Percentiles rank a stretch among this genome's conserved stretches.
Conservation (phyloP, 768 basidiomycete species). For the Flagelloscypha sp. region DNA sequence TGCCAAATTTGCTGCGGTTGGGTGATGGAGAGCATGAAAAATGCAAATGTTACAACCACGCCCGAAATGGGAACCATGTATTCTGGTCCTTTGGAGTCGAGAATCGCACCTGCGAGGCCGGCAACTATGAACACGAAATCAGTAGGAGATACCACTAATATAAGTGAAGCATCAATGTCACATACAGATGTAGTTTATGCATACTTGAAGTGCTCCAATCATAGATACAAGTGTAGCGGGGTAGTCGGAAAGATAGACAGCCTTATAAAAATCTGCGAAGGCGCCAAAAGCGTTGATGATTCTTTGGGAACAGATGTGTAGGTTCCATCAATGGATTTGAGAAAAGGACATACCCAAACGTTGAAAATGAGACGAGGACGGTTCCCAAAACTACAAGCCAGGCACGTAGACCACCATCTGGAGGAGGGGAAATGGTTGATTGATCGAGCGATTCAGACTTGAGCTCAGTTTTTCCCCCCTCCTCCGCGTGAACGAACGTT, state of each 20-base stretch:
- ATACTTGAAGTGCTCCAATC: conserved; percentile 16
- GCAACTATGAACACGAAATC: conserved; percentile 7
- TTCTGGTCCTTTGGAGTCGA: conserved; percentile 9
- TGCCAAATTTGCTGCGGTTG: conserved; percentile 15
- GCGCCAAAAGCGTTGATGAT: conserved; percentile 22
- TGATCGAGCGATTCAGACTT: too few relatives aligned
- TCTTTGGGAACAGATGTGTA: background rate
- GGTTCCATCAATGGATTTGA: background rate
- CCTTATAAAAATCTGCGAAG: conserved; percentile 20
- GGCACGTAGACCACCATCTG: conserved; percentile 5
- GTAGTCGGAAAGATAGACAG: conserved; percentile 13
- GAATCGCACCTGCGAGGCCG: conserved; percentile 10
- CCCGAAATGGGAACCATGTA: conserved; percentile 12
- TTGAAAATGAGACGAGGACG: conserved; percentile 4
- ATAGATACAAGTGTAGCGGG: conserved; percentile 14
- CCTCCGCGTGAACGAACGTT: too few relatives aligned
- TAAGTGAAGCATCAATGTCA: background rate
- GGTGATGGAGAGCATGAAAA: conserved; percentile 17
- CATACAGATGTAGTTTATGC: conserved; percentile 10
- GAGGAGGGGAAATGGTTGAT: too few relatives aligned
- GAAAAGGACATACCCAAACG: conserved; percentile 6
- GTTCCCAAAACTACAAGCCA: conserved; percentile 4
- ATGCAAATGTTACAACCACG: conserved; percentile 12
- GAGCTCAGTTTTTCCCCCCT: too few relatives aligned
- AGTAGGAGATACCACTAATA: conserved; percentile 5